phyloP scores from a whole-genome alignment of 495 filamentous ascomycete genomes.

The Tirmania nivea region DNA sequence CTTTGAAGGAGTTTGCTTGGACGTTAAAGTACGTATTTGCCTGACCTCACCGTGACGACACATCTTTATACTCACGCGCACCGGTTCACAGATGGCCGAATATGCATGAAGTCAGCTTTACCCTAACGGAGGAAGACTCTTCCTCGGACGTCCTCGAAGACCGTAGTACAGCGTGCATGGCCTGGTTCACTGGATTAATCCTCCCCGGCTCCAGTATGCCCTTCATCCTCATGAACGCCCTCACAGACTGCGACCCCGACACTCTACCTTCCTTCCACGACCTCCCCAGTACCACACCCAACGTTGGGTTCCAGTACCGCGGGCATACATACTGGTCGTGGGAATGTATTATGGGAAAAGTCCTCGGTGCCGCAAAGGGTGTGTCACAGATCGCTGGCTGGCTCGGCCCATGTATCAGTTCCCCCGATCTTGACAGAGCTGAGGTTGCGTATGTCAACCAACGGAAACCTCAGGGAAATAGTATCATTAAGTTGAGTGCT shows the following conservation, averaged over 20 bases:
- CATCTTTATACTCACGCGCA: neutral
- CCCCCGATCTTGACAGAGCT: conserved; percentile 35
- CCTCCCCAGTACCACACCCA: conserved; percentile 37
- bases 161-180: conserved; percentile 42
- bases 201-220: conserved; percentile 46
- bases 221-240: conserved; percentile 49
- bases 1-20: conserved; percentile 41
- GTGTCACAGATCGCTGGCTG: conserved; percentile 46
- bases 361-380: conserved; percentile 49
- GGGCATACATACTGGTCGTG: conserved; percentile 50
- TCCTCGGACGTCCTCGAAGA: conserved; percentile 32
- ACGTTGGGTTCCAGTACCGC: conserved; percentile 50
- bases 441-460: conserved; percentile 42
- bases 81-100: conserved; percentile 35
- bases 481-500: conserved; percentile 25
- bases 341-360: conserved; percentile 46
- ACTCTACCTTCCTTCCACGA: conserved; percentile 36
- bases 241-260: conserved; percentile 48
- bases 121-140: conserved; percentile 33
- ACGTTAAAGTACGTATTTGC: conserved; percentile 32
- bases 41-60: neutral
- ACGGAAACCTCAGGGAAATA: conserved; percentile 20
- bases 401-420: conserved; percentile 45
- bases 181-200: conserved; percentile 48
- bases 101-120: conserved; percentile 35